Evolutionary conservation across 1,139 yeast species (phyloP), one percentile per base, ranked within the genome.

Genomic region (Taiozyma sp.): DNA sequence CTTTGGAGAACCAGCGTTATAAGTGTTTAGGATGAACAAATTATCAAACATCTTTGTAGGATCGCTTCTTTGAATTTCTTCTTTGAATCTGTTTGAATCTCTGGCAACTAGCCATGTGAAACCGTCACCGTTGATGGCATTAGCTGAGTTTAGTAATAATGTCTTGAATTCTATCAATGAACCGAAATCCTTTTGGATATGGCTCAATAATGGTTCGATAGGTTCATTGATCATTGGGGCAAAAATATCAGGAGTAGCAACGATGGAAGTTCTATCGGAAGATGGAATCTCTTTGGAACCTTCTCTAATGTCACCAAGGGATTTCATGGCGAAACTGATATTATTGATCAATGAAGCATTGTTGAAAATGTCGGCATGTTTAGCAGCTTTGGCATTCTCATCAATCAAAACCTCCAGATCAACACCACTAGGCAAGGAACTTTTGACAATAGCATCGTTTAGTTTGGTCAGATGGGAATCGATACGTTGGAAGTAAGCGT

Each of bases 51-150:
- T 56, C 60, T 68, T 65, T 41, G 64, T 70, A 8, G 22, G 4
- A 22, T 23, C n/a, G 40, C 28, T 19, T 43, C 16, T 27, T 38
- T 44, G 14, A 12, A 28, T 8, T 19, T 66, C 57, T 34, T 57
- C 52, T 40, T 46, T 49, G 16, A 66, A 54, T 51, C 68, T 49
- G 12, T 65, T 55, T 57, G 49, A 43, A 57, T 58, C 47, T 60
- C 80, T 81, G 2, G 87, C 87, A n/a, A 83, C 82, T 34, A 84
- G 66, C 93, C 93, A 87, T 3, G 87, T 81, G 60, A 72, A 76
- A 2, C 95, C 95, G 64, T 87, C 90, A 48, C 95, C 93, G 55
- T 83, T 81, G 53, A 84, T 80, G 14, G 84, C 79, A 48, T 70
- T 66, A 19, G 86, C 85, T 1, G 91, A 80, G 57, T 83, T 78